Conservation (phyloP, 2,329 filamentous ascomycete species). For the Pseudocercospora musae region DNA sequence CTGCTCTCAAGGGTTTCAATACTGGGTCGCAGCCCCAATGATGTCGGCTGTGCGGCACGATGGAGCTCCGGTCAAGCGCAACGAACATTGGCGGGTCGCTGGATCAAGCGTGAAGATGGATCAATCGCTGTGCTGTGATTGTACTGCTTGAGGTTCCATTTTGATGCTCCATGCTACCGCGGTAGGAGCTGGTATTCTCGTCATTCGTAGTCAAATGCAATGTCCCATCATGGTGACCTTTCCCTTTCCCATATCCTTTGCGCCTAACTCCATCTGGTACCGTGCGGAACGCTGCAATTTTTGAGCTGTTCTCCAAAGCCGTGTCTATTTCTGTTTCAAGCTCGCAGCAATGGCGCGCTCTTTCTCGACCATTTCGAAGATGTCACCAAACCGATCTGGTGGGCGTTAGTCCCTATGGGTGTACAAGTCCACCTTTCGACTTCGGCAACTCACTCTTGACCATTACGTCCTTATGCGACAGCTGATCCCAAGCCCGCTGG, state of each 20-base stretch:
- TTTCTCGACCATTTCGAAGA: conserved; percentile 34
- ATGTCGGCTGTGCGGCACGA: too few relatives aligned
- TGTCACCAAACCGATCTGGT: conserved; percentile 36
- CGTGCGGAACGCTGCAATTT: conserved; percentile 1
- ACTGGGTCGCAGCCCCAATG: too few relatives aligned
- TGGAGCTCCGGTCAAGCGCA: not conserved
- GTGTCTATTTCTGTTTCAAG: conserved; percentile 12
- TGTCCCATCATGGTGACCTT: not conserved
- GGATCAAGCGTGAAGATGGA: not conserved
- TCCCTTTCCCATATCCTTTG: not conserved
- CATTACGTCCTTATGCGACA: conserved; percentile 49
- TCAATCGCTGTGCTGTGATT: not conserved
- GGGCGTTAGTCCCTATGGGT: not conserved
- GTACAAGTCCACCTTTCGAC: not conserved
- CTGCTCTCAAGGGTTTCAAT: not conserved
- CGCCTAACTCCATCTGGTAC: conserved; percentile 1
- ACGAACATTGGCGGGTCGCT: not conserved
- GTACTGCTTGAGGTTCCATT: not conserved
- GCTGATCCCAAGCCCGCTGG: conserved; percentile 46
- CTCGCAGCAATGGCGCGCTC: conserved; percentile 30
- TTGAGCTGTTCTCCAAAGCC: not conserved
- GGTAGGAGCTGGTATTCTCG: not conserved
- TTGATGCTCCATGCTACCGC: not conserved
- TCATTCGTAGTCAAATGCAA: not conserved
- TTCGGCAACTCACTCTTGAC: conserved; percentile 30